A percentile compares a stretch with the other conserved stretches of the same genome.
These are phyloP conservation scores for Tricholoma matsutake DNA, from an alignment of 768 basidiomycete species.

Conservation along the genomic window DNA sequence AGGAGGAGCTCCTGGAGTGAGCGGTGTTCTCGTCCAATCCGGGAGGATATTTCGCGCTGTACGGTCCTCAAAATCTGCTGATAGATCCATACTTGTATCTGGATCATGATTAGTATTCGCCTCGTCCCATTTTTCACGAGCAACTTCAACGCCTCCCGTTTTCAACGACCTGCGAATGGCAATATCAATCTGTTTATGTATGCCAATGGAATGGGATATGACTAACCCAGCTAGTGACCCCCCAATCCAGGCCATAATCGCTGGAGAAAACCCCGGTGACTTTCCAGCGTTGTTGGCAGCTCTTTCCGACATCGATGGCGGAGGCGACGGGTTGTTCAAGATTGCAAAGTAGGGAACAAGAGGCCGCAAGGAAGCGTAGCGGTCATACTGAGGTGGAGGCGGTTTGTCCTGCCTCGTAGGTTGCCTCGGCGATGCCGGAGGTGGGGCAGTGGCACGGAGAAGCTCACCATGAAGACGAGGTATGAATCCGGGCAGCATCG, in stretches of 20 bases:
- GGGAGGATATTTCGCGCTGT: slow-evolving; percentile 52
- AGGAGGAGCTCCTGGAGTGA: slow-evolving; percentile 63
- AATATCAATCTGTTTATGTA: slow-evolving; percentile 4
- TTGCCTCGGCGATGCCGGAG: slow-evolving; percentile 28
- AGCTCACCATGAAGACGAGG: slow-evolving; percentile 83
- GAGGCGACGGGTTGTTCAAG: slow-evolving; percentile 78
- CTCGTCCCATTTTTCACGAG: slow-evolving; percentile 87
- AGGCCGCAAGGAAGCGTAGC: slow-evolving; percentile 69
- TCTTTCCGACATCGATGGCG: slow-evolving; percentile 43
- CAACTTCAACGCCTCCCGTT: slow-evolving; percentile 78
- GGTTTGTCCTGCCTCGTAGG: slow-evolving; percentile 36
- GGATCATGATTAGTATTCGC: slow-evolving; percentile 45
- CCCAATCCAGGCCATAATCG: slow-evolving; percentile 86
- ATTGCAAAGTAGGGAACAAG: slow-evolving; percentile 75
- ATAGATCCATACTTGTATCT: slow-evolving; percentile 38
- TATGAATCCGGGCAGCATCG: slow-evolving; percentile 91
- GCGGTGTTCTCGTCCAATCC: slow-evolving; percentile 74
- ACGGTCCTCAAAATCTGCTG: slow-evolving; percentile 31
- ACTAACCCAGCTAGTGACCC: slow-evolving; percentile 89
- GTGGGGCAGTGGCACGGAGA: slow-evolving; percentile 52
- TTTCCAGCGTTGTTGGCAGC: slow-evolving; percentile 68
- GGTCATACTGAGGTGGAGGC: slow-evolving; percentile 59
- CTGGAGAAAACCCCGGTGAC: slow-evolving; percentile 85
- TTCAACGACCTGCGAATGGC: slow-evolving; percentile 63
- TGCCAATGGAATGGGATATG: neutral